phyloP scores from a whole-genome alignment of 2,329 filamentous ascomycete species.

The Magnaporthiopsis rhizophila region DNA sequence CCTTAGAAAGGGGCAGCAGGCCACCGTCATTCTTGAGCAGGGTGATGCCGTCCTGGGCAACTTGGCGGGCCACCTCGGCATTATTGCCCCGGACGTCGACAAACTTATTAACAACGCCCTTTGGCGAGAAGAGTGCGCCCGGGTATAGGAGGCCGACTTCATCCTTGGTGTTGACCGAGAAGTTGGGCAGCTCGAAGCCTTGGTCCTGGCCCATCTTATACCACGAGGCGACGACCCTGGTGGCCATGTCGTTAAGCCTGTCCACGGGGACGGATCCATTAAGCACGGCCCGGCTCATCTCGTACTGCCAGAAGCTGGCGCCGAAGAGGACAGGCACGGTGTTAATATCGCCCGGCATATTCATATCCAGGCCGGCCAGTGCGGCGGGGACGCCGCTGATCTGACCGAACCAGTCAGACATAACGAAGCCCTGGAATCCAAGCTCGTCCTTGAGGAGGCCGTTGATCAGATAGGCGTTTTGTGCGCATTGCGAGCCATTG shows the following conservation, averaged over 20 bases:
- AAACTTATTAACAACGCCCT: constrained; percentile 60
- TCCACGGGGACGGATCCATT: constrained; percentile 50
- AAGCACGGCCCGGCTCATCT: constrained; percentile 44
- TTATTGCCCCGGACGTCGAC: constrained; percentile 53
- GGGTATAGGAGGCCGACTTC: constrained; percentile 48
- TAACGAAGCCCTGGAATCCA: constrained; percentile 73
- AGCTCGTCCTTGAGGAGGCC: constrained; percentile 70
- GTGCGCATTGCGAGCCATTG: constrained; percentile 74
- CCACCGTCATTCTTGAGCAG: constrained; percentile 57
- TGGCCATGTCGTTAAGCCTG: constrained; percentile 49
- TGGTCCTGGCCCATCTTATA: constrained; percentile 52
- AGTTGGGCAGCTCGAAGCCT: constrained; percentile 48
- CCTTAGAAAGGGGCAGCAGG: constrained; percentile 38
- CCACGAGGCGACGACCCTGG: constrained; percentile 50
- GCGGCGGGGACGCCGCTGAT: constrained; percentile 66
- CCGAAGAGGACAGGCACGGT: constrained; percentile 45
- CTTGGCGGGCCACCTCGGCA: constrained; percentile 38
- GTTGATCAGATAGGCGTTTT: constrained; percentile 71
- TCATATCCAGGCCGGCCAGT: constrained; percentile 63
- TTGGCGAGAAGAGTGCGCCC: constrained; percentile 48
- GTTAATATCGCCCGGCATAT: constrained; percentile 45
- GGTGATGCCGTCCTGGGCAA: constrained; percentile 51
- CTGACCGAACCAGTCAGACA: constrained; percentile 77
- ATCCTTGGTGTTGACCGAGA: constrained; percentile 50
- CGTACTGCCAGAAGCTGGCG: constrained; percentile 44